These are phyloP conservation scores for Taiwanofungus camphoratus DNA, from an alignment of 1,284 basidiomycete species.

Conservation along the genomic window DNA sequence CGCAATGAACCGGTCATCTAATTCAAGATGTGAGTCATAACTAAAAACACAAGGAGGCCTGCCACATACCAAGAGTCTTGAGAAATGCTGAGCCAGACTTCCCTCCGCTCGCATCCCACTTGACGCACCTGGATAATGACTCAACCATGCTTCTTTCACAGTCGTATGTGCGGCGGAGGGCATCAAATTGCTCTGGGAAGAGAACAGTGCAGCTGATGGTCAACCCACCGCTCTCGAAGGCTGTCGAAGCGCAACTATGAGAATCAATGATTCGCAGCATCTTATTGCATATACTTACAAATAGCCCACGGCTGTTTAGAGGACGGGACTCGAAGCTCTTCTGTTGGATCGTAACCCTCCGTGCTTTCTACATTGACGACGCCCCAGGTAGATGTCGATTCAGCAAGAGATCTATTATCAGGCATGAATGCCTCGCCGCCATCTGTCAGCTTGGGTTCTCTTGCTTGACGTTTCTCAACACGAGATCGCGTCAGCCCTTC, in stretches of 20 bases:
- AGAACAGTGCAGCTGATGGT: constrained; percentile 95
- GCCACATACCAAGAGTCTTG: constrained; percentile 77
- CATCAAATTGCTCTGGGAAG: constrained; percentile 97
- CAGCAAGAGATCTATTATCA: constrained; percentile 73
- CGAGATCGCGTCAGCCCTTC: constrained; percentile 77
- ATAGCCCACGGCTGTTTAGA: constrained; percentile 77
- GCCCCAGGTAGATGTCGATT: constrained; percentile 81
- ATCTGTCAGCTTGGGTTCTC: constrained; percentile 63
- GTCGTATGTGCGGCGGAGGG: constrained; percentile 85
- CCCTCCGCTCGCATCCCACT: constrained; percentile 94
- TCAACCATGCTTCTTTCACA: constrained; percentile 94
- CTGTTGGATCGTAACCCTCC: constrained; percentile 64
- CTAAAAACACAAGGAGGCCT: constrained; percentile 4
- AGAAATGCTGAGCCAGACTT: constrained; percentile 97
- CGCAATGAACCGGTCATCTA: constrained; percentile 97
- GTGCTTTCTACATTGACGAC: constrained; percentile 73
- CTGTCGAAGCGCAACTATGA: constrained; percentile 38
- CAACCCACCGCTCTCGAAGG: constrained; percentile 85
- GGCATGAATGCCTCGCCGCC: constrained; percentile 81
- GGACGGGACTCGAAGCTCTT: constrained; percentile 70
- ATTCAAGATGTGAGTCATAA: constrained; percentile 1
- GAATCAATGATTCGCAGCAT: not conserved
- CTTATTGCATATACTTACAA: constrained; percentile 39
- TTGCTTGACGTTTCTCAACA: constrained; percentile 62
- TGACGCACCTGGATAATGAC: constrained; percentile 89